phyloP scores from a whole-genome alignment of 2,329 filamentous ascomycete genomes.

The Phaeosphaeriaceae sp. region DNA sequence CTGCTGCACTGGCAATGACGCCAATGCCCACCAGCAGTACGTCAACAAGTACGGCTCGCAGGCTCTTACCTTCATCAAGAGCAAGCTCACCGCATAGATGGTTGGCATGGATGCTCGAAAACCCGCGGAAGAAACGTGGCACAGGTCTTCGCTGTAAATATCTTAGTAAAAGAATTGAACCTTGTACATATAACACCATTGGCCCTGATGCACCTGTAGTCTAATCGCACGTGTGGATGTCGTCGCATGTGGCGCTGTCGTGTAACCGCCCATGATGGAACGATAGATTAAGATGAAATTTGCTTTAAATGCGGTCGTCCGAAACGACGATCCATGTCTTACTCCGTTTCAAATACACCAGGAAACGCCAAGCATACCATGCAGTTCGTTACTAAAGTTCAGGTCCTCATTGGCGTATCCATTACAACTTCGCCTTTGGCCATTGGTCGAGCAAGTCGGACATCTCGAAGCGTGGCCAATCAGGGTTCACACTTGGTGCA shows the following conservation, averaged over 20 bases:
- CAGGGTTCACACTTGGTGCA: conserved; percentile 58
- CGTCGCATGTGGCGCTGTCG: not conserved
- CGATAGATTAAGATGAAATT: not conserved
- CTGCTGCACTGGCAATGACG: conserved; percentile 71
- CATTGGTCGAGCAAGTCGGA: conserved; percentile 56
- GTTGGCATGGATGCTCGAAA: not conserved
- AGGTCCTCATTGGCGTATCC: not conserved
- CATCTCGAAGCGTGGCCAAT: conserved; percentile 67
- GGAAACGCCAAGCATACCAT: conserved; percentile 12
- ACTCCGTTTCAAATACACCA: not conserved
- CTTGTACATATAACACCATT: conserved; percentile 2
- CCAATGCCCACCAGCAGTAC: conserved; percentile 69
- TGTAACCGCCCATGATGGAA: not conserved
- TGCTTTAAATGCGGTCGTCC: not conserved
- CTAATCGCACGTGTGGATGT: not conserved
- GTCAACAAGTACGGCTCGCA: conserved; percentile 66
- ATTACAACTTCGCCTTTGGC: conserved; percentile 39
- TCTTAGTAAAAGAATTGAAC: conserved; percentile 1
- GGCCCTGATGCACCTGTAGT: not conserved
- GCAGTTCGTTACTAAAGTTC: conserved; percentile 2
- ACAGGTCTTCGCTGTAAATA: conserved; percentile 8
- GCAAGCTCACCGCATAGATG: conserved; percentile 54
- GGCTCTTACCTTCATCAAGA: conserved; percentile 67
- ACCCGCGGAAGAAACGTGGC: not conserved
- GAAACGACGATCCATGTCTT: not conserved